phyloP scores from a whole-genome alignment of 768 basidiomycete genomes.

The Kwoniella sp. region DNA sequence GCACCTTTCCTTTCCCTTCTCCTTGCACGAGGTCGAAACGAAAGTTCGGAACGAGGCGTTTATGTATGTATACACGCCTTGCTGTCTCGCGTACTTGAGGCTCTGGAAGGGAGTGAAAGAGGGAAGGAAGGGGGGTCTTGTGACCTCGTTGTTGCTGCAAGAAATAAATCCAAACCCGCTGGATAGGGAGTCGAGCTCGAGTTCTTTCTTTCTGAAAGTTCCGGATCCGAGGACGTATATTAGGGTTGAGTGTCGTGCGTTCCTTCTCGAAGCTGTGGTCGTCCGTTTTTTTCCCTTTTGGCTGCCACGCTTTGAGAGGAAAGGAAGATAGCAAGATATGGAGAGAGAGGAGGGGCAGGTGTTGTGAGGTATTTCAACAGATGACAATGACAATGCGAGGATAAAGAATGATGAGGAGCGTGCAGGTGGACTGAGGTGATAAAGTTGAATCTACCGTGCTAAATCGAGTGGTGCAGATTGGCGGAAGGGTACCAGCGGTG shows the following conservation, averaged over 20 bases:
- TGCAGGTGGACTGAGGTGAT: not conserved
- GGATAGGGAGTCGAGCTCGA: too few species aligned
- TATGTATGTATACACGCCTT: not conserved
- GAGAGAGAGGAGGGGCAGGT: too few species aligned
- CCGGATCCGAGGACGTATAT: constrained; percentile 10
- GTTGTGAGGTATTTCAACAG: too few species aligned
- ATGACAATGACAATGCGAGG: too few species aligned
- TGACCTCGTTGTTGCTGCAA: not conserved
- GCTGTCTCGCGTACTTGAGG: not conserved
- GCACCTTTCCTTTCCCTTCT: constrained; percentile 23
- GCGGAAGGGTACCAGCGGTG: too few species aligned
- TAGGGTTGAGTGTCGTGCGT: not conserved
- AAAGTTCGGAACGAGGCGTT: too few species aligned
- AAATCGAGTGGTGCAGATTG: too few species aligned
- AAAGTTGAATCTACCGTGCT: too few species aligned
- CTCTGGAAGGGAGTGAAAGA: too few species aligned
- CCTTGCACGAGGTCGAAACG: not conserved
- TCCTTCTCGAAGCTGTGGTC: not conserved
- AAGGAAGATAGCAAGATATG: too few species aligned
- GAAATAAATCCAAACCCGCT: constrained; percentile 1
- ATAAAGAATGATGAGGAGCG: too few species aligned
- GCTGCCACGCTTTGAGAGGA: not conserved
- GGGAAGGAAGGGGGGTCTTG: not conserved
- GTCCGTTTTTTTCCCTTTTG: not conserved
- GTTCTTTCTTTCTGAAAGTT: too few species aligned